phyloP scores from a whole-genome alignment of 768 basidiomycete species.

The Russula sp. region DNA sequence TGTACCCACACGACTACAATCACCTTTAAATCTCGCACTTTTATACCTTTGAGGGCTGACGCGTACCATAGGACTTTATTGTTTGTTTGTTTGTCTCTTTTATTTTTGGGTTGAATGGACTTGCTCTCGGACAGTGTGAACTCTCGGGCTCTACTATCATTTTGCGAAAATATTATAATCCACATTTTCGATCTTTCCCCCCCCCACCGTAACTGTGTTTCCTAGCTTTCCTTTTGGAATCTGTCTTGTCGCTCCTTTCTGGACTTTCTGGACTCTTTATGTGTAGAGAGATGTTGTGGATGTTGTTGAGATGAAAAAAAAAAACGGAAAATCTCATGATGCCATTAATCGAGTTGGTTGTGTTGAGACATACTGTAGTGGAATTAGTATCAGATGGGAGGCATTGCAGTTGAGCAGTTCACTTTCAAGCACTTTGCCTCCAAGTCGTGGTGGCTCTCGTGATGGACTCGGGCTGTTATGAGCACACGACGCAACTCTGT shows the following conservation, averaged over 20 bases:
- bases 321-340: background rate
- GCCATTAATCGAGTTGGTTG: background rate
- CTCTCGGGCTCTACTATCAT: background rate
- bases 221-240: background rate
- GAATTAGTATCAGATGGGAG: too few species aligned
- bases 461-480: too few species aligned
- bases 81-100: background rate
- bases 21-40: background rate
- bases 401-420: too few species aligned
- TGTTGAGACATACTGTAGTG: too few species aligned
- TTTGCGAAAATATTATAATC: background rate
- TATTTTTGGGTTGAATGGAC: constrained; percentile 1
- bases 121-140: background rate
- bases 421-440: too few species aligned
- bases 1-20: background rate
- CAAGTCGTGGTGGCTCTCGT: too few species aligned
- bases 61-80: background rate
- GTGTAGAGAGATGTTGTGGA: background rate
- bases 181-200: background rate
- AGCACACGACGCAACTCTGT: too few species aligned
- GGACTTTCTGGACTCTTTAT: background rate
- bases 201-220: background rate
- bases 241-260: background rate
- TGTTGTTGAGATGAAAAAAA: background rate
- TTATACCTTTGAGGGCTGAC: background rate